A percentile compares a stretch with the other conserved stretches of the same genome.
Evolutionary conservation across 2,329 filamentous ascomycete species (phyloP).

Genomic region (Aspergillus fijiensis): DNA sequence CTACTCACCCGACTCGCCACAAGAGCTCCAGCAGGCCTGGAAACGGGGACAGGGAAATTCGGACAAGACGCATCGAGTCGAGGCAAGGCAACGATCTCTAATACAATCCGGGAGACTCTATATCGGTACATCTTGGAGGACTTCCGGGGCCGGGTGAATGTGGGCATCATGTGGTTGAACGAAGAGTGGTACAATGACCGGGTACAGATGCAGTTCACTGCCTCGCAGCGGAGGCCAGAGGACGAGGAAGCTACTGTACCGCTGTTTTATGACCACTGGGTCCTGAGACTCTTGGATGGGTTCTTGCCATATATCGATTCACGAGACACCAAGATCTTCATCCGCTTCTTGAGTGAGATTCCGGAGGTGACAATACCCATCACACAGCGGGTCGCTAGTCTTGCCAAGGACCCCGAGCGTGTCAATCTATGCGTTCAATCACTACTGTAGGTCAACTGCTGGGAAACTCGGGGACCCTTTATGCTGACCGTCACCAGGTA

Average conservation of each 20-base stretch:
- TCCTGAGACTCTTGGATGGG: conserved; percentile 77
- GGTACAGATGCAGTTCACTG: conserved; percentile 50
- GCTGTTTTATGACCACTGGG: conserved; percentile 74
- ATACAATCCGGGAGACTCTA: conserved; percentile 74
- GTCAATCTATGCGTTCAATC: conserved; percentile 59
- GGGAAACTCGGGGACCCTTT: not conserved
- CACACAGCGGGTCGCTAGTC: conserved; percentile 66
- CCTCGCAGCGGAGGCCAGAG: conserved; percentile 41
- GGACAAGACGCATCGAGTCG: conserved; percentile 27
- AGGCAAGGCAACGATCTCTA: conserved; percentile 45
- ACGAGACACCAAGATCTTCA: conserved; percentile 78
- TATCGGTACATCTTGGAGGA: conserved; percentile 88
- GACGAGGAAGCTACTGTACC: conserved; percentile 49
- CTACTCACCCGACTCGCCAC: conserved; percentile 84
- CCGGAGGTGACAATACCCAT: conserved; percentile 73
- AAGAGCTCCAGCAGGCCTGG: conserved; percentile 69
- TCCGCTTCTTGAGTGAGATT: conserved; percentile 87
- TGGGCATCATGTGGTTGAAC: conserved; percentile 89
- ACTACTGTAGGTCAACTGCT: conserved; percentile 48
- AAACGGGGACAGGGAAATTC: conserved; percentile 42
- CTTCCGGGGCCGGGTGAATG: conserved; percentile 83
- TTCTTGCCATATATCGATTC: conserved; percentile 89
- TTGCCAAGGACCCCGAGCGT: conserved; percentile 64
- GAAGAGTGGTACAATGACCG: conserved; percentile 98
- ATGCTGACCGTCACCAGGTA: conserved; percentile 41